Evolutionary conservation across 2,329 filamentous ascomycete genomes (phyloP).

Genomic region (Verticillium nonalfalfae): DNA sequence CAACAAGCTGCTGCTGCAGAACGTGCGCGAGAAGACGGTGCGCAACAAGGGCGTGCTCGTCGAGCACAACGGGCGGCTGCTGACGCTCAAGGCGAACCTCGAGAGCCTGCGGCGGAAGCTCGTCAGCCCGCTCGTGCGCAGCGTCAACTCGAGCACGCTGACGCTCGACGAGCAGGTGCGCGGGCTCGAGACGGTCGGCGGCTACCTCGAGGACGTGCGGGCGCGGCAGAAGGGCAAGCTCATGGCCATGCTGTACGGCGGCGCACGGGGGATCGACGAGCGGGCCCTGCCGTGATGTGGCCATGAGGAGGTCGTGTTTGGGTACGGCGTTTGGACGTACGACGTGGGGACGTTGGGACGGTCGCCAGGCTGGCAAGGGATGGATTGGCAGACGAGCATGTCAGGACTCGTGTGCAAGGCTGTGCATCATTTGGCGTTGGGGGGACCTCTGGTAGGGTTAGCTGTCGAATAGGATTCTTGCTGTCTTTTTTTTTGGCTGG

Average conservation of each 20-base stretch:
- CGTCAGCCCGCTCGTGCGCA: slow-evolving; percentile 74
- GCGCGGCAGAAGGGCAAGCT: slow-evolving; percentile 77
- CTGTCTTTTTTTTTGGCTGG: no score
- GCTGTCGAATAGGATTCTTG: background rate
- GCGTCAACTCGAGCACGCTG: slow-evolving; percentile 60
- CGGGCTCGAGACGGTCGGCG: slow-evolving; percentile 73
- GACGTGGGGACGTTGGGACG: no score
- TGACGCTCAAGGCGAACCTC: slow-evolving; percentile 79
- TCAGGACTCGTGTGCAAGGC: no score
- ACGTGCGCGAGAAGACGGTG: slow-evolving; percentile 76
- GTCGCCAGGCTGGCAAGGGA: no score
- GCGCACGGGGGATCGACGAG: slow-evolving; percentile 24
- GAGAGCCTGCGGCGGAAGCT: slow-evolving; percentile 80
- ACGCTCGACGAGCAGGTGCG: slow-evolving; percentile 80
- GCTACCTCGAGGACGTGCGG: slow-evolving; percentile 68
- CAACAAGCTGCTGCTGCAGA: slow-evolving; percentile 73
- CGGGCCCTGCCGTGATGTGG: background rate
- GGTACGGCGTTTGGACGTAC: background rate
- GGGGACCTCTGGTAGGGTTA: background rate
- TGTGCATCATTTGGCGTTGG: background rate
- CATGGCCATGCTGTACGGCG: slow-evolving; percentile 72
- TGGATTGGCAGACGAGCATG: no score
- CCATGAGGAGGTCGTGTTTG: no score
- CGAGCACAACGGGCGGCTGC: slow-evolving; percentile 77
- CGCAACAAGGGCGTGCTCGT: slow-evolving; percentile 82